Evolutionary conservation across 2,329 filamentous ascomycete genomes (phyloP), one percentile per base, ranked within the genome.

Genomic region (Ophiostoma australiae): DNA sequence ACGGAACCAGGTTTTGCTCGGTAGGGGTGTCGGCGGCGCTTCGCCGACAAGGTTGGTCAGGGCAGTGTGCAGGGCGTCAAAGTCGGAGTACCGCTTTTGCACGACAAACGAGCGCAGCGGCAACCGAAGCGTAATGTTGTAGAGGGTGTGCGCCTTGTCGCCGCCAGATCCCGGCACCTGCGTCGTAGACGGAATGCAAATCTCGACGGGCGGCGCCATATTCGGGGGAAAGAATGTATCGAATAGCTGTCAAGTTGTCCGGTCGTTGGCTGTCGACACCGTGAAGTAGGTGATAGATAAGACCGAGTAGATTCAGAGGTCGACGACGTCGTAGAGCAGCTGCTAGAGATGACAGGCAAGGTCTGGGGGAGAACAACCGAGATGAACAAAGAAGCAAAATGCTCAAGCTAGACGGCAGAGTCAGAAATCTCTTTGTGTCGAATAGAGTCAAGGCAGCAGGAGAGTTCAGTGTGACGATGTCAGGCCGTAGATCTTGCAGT

Each of bases 51-150:
- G 82, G 58, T 84, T 81, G 27, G 84, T 83, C 10, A 96, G 84
- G 4, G 85, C 80, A 39, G 82, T 79, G 80, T 95, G 87, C 20
- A 96, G 87, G 67, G 83, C 79, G 70, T 83, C 82, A 77, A 95
- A 95, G 78, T 95, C 92, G 70, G 89, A 92, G 83, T 94, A 96
- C 76, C 92, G 90, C 80, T 94, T 94, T 76, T 89, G 88, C 5
- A 93, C 84, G 74, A 91, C 89, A 76, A 90, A 91, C 4, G 90
- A 91, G 67, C 90, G 88, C 17, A 94, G 85, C 0, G 92, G 91
- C 1, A 93, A 88, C 69, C 91, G 89, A 72, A 95, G 84, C 31
- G 88, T 89, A 79, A 94, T 90, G 79, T 92, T 91, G 83, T 94
- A 94, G 74, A 90, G 85, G 0, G 91, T 94, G 79, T 88, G 93